Evolutionary conservation across 2,329 filamentous ascomycete genomes (phyloP).

Genomic region (Ophiosphaerella korrae): DNA sequence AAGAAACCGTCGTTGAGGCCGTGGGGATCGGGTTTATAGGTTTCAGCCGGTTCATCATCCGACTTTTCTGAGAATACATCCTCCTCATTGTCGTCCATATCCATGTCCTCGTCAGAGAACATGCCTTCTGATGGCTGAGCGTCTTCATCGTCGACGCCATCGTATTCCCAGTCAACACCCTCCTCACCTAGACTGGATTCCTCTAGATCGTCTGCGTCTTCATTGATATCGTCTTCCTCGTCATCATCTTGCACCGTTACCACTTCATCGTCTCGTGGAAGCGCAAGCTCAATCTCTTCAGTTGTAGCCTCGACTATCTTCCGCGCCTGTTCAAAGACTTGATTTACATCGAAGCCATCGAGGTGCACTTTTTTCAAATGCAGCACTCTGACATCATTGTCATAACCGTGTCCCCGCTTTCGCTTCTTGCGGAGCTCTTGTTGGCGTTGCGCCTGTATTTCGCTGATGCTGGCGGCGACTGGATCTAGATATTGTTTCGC

Average conservation of each 20-base stretch:
- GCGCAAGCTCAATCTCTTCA: conserved; percentile 58
- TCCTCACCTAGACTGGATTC: conserved; percentile 39
- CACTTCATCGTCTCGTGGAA: conserved; percentile 40
- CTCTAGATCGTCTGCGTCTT: conserved; percentile 37
- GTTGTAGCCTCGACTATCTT: conserved; percentile 74
- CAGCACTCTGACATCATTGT: conserved; percentile 59
- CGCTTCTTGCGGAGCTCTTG: conserved; percentile 75
- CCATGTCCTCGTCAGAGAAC: conserved; percentile 35
- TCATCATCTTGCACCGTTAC: conserved; percentile 26
- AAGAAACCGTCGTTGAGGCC: conserved; percentile 98
- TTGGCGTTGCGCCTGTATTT: conserved; percentile 71
- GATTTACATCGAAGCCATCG: conserved; percentile 83
- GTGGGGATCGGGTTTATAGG: conserved; percentile 73
- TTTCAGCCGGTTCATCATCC: conserved; percentile 54
- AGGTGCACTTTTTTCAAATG: conserved; percentile 83
- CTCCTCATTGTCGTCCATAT: conserved; percentile 40
- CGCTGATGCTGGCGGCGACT: conserved; percentile 74
- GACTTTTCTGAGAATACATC: conserved; percentile 47
- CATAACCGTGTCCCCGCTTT: conserved; percentile 66
- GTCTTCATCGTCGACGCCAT: conserved; percentile 38
- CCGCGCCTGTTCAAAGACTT: conserved; percentile 93
- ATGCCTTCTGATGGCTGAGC: conserved; percentile 38
- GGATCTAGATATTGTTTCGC: conserved; percentile 82
- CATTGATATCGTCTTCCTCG: conserved; percentile 38
- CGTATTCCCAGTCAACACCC: conserved; percentile 42